These are phyloP conservation scores for Xenoacremonium recifei DNA, from an alignment of 2,329 filamentous ascomycete species.

Conservation along the genomic window DNA sequence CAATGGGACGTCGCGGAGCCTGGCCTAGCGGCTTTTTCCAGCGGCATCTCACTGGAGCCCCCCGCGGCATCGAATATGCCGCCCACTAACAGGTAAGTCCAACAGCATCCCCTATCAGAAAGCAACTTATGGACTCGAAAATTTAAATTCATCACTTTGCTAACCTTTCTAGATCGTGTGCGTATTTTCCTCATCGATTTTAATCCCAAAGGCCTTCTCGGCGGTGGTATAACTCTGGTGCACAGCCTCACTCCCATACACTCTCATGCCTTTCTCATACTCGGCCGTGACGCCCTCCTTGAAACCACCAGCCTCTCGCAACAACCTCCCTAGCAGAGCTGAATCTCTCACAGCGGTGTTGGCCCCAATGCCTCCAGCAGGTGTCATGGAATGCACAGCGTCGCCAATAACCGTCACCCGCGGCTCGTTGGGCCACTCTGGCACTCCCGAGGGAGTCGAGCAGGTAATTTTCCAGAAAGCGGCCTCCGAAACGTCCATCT, in stretches of 20 bases:
- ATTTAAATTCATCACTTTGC: too few relatives aligned
- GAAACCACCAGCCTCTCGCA: conserved; percentile 53
- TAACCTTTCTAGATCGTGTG: conserved; percentile 10
- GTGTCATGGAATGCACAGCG: conserved; percentile 58
- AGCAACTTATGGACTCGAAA: too few relatives aligned
- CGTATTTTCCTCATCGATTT: conserved; percentile 41
- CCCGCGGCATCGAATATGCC: too few relatives aligned
- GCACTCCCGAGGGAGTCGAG: conserved; percentile 57
- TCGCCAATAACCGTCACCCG: conserved; percentile 60
- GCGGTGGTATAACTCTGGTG: conserved; percentile 51
- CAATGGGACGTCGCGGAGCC: too few relatives aligned
- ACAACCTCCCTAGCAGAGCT: conserved; percentile 50
- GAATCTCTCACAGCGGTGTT: conserved; percentile 57
- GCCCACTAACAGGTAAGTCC: too few relatives aligned
- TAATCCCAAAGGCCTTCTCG: conserved; percentile 39
- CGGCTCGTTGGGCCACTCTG: conserved; percentile 57
- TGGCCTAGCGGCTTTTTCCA: too few relatives aligned
- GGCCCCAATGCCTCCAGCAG: conserved; percentile 54
- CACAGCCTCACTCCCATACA: conserved; percentile 58
- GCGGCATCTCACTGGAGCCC: too few relatives aligned
- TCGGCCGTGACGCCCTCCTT: conserved; percentile 51
- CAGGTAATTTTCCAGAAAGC: conserved; percentile 69
- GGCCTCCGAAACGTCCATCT: conserved; percentile 55
- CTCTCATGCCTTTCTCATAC: conserved; percentile 62
- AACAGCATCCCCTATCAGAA: too few relatives aligned